A percentile compares a stretch with the other conserved stretches of the same genome.
Evolutionary conservation across 768 basidiomycete species (phyloP).

Genomic region (Tricholoma hemisulphureum): DNA sequence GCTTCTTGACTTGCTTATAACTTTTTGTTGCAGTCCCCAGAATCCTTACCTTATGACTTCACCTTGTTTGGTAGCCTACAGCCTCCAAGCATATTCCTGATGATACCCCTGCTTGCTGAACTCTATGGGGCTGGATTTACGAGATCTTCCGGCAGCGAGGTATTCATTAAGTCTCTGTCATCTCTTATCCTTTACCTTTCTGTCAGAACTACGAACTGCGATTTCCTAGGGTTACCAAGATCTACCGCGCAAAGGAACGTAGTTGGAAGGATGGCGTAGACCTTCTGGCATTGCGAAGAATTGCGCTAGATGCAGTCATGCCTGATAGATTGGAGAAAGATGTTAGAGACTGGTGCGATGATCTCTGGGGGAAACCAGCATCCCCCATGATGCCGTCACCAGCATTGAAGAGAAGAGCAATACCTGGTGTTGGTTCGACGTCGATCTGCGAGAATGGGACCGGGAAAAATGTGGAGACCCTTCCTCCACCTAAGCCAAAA

Average conservation of each 20-base stretch:
- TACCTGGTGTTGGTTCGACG: slow-evolving; percentile 23
- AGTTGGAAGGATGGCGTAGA: slow-evolving; percentile 58
- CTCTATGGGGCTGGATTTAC: slow-evolving; percentile 83
- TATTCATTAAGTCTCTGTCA: slow-evolving; percentile 22
- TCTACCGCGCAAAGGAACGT: slow-evolving; percentile 60
- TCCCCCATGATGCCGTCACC: slow-evolving; percentile 37
- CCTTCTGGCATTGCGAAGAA: slow-evolving; percentile 48
- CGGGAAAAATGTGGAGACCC: neutral
- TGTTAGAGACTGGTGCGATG: slow-evolving; percentile 42
- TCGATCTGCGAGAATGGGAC: neutral
- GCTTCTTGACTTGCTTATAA: neutral
- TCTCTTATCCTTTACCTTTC: neutral
- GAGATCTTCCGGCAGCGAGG: slow-evolving; percentile 57
- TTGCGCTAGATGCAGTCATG: slow-evolving; percentile 56
- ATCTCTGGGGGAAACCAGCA: slow-evolving; percentile 35
- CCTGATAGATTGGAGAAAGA: slow-evolving; percentile 51
- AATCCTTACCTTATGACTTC: slow-evolving; percentile 54
- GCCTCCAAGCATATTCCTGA: slow-evolving; percentile 57
- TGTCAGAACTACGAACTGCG: slow-evolving; percentile 77
- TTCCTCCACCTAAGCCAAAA: neutral
- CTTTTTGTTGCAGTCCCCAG: slow-evolving; percentile 16
- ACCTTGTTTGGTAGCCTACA: slow-evolving; percentile 45
- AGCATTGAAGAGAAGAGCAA: slow-evolving; percentile 35
- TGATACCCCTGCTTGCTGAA: slow-evolving; percentile 65
- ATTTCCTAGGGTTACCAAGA: slow-evolving; percentile 77